Evolutionary conservation across 148 eudicot genomes (phyloP).

Genomic region (Heliosperma pusillum): DNA sequence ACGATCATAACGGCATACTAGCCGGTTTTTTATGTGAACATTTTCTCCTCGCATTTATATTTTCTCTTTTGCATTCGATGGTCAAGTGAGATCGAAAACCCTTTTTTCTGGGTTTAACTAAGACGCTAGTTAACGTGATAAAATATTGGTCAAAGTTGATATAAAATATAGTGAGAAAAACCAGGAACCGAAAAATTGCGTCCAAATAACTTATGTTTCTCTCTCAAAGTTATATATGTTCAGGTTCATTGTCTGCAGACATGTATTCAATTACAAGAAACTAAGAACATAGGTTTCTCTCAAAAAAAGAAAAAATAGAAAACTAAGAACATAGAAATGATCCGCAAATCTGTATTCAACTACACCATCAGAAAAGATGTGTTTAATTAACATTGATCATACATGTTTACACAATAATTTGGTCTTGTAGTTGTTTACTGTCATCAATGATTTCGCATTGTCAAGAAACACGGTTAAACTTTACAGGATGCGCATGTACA

Average conservation of each 20-base stretch:
- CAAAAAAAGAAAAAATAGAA: no score
- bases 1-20: no score
- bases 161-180: no score
- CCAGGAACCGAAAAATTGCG: no score
- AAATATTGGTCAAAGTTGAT: no score
- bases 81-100: no score
- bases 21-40: no score
- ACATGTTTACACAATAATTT: neutral
- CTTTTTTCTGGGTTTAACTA: no score
- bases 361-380: conserved; percentile 25
- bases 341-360: conserved; percentile 86
- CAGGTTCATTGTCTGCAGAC: neutral
- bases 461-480: neutral
- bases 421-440: neutral
- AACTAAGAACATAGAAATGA: no score
- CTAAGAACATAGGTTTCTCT: neutral
- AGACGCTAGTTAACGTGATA: no score
- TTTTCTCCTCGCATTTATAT: no score
- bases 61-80: no score
- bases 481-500: neutral
- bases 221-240: neutral
- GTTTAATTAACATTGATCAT: neutral
- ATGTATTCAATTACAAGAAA: neutral
- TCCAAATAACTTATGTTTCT: neutral
- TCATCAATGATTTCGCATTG: neutral